Evolutionary conservation across 2,329 filamentous ascomycete species (phyloP), one percentile per base, ranked within the genome.

Genomic region (Fusarium sacchari): DNA sequence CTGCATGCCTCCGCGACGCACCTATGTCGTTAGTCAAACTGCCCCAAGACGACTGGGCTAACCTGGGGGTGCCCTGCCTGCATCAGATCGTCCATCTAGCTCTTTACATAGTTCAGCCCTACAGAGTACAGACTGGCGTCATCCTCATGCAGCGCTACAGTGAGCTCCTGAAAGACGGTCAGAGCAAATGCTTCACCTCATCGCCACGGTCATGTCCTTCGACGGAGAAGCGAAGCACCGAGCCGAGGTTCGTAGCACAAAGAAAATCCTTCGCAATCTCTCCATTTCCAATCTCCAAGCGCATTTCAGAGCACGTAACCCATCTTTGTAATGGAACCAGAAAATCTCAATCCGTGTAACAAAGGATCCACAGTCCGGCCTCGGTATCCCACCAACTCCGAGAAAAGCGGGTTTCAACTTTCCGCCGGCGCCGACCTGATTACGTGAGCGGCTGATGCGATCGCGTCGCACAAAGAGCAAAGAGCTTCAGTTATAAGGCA

Each of bases 381-480:
- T 74, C 71, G 71, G 67, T 46, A 73, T 73, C 71, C 71, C 71
- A 70, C 67, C 52, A 56, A 71, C 61, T 28, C 62, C 53, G 71
- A 56, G 39, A 26, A 56, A 56, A 39, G 32, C 57, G 56, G 70
- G 67, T 26, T 46, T 30, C 24, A 34, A 56, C 43, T 60, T 71
- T 59, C 28, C 28, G 24, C 57, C 53, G 49, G 43, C 26, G 47
- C 62, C 62, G 62, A 24, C 56, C 6, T 59, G 71, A 46, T 73
- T 73, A 73, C 68, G 71, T 73, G 71, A 73, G 55, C 66, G 42
- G 57, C 62, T 71, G 62, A 71, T 66, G 57, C 52, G 47, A 73
- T 73, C 70, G 32, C 37, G 55, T 60, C 26, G 37, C 26, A 66
- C 58, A 69, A 2, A 7, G 26, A 50, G 50, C 36, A 44, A 55